These are phyloP conservation scores for Amauroascus niger DNA, from an alignment of 2,329 filamentous ascomycete genomes.

Conservation along the genomic window DNA sequence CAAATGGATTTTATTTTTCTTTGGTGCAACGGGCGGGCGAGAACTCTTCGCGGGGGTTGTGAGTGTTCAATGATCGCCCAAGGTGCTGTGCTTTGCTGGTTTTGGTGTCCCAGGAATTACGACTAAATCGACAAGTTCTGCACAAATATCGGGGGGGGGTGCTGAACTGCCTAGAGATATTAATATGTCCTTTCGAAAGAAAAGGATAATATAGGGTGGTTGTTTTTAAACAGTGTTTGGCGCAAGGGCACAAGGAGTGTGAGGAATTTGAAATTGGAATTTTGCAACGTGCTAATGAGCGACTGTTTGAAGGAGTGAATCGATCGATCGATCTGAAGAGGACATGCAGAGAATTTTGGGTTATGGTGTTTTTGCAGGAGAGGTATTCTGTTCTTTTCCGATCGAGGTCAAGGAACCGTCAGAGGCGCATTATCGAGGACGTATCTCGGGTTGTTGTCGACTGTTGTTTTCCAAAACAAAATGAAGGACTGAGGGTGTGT, in stretches of 20 bases:
- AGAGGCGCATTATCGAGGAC: conserved; percentile 7
- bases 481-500: conserved; percentile 6
- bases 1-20: background rate
- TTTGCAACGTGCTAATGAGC: conserved; percentile 6
- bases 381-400: background rate
- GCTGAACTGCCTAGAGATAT: background rate
- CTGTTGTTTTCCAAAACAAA: conserved; percentile 7
- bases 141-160: background rate
- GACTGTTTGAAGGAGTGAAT: conserved; percentile 4
- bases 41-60: background rate
- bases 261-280: background rate
- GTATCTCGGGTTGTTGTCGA: background rate
- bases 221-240: background rate
- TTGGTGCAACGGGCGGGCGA: conserved; percentile 7
- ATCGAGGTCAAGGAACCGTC: background rate
- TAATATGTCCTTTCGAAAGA: background rate
- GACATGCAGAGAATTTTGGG: background rate
- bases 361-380: background rate
- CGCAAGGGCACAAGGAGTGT: conserved; percentile 7
- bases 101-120: conserved; percentile 3
- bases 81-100: background rate
- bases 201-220: background rate
- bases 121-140: conserved; percentile 7
- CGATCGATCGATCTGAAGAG: background rate
- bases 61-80: background rate